These are phyloP conservation scores for Aspergillus sp. DNA, from an alignment of 2,329 filamentous ascomycete genomes.

Conservation along the genomic window DNA sequence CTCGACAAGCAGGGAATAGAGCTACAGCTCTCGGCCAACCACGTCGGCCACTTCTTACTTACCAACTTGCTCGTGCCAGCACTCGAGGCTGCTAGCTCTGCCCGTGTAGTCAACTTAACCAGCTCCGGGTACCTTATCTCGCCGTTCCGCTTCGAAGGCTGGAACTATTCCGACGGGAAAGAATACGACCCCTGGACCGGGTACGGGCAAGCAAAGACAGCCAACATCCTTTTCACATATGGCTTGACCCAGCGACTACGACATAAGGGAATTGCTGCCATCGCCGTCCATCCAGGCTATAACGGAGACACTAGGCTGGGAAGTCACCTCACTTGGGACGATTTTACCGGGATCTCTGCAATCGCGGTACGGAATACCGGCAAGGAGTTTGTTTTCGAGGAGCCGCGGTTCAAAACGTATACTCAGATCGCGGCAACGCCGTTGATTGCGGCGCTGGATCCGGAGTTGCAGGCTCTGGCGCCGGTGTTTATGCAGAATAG, in stretches of 20 bases:
- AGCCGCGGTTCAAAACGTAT: background rate
- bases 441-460: constrained; percentile 3
- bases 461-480: background rate
- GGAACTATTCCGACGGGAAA: constrained; percentile 35
- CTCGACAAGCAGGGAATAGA: constrained; percentile 44
- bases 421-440: constrained; percentile 5
- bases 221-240: background rate
- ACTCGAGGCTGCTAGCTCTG: constrained; percentile 24
- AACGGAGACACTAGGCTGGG: background rate
- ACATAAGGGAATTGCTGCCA: background rate
- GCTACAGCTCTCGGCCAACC: constrained; percentile 55
- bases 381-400: background rate
- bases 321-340: background rate
- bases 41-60: constrained; percentile 54
- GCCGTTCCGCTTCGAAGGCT: constrained; percentile 38
- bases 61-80: constrained; percentile 50
- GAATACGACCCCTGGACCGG: constrained; percentile 4
- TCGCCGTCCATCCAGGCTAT: constrained; percentile 2
- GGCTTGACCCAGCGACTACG: background rate
- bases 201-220: background rate
- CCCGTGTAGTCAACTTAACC: constrained; percentile 50
- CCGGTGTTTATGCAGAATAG: constrained; percentile 6
- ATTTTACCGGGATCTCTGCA: background rate
- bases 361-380: background rate
- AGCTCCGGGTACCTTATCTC: constrained; percentile 45